Evolutionary conservation across 805 yeast species (phyloP), one percentile per base, ranked within the genome.

Genomic region (Starmerella potacharoeniae): DNA sequence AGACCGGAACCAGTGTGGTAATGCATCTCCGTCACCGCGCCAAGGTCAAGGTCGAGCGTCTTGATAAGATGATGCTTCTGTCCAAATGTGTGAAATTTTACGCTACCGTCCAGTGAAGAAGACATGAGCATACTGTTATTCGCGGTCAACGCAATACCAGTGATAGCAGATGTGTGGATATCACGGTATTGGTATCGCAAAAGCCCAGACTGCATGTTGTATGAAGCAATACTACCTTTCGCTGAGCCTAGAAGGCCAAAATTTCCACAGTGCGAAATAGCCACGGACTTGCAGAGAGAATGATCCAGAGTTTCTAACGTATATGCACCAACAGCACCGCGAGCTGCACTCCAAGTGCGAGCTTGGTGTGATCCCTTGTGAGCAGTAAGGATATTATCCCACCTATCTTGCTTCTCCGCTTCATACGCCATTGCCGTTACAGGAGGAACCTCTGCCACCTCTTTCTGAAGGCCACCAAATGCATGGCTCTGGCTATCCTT

Each of bases 401-500:
- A 93, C 53, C 88, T 90, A 36, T 87, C 88, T 65, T 81, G 83
- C 64, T 93, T 77, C 30, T 86, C 77, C 57, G 80, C 81, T 58
- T 85, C 84, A 60, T 84, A 81, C 1, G 91, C 83, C 60, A 90
- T 75, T 46, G 78, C 73, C 6, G 79, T 73, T 57, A 87, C 80
- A 59, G 87, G 93, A 2, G 96, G 84, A 62, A 87, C 82, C 63
- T 86, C 86, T 13, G 14, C 49, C 14, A 46, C 39, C 39, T 68
- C 67, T 7, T 62, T 65, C 49, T 78, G 72, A 60, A 85, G 79
- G 69, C 90, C 97, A 0, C 97, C 89, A 64, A 93, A 72, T 66
- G 89, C 95, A 65, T 87, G 96, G 4, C 95, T 86, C 70, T 93
- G 99, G 0, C 97, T 95, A 69, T 93, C 97, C 68, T 93, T 93